Percentiles rank a stretch among this genome's conserved stretches.
phyloP scores from a whole-genome alignment of 2,329 filamentous ascomycete species.

The Massarina eburnea region DNA sequence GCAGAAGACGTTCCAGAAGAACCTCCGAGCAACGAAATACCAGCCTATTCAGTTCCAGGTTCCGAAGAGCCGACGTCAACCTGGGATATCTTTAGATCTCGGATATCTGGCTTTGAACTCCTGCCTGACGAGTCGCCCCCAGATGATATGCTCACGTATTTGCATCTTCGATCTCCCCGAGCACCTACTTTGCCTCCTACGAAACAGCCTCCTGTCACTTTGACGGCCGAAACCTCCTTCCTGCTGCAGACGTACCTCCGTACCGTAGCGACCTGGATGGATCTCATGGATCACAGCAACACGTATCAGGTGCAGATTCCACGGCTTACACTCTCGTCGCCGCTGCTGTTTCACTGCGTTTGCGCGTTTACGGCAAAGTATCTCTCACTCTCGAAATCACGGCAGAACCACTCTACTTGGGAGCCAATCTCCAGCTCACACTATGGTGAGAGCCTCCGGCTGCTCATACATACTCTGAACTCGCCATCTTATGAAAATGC shows the following conservation, averaged over 20 bases:
- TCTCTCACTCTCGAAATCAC: constrained; percentile 28
- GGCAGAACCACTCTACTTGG: constrained; percentile 28
- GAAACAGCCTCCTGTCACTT: constrained; percentile 9
- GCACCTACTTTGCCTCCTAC: constrained; percentile 7
- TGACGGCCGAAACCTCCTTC: constrained; percentile 34
- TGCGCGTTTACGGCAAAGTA: constrained; percentile 41
- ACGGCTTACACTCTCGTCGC: constrained; percentile 28
- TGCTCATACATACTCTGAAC: constrained; percentile 32
- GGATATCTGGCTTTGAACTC: constrained; percentile 24
- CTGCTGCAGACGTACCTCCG: constrained; percentile 35
- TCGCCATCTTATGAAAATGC: constrained; percentile 28
- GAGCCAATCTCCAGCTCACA: constrained; percentile 29
- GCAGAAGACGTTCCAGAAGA: constrained; percentile 6
- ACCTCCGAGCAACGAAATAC: constrained; percentile 4
- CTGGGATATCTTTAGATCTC: constrained; percentile 30
- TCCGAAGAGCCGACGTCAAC: constrained; percentile 10
- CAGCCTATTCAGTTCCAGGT: constrained; percentile 1
- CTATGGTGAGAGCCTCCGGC: constrained; percentile 32
- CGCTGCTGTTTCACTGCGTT: constrained; percentile 36
- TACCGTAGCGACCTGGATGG: constrained; percentile 40
- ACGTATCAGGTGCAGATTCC: constrained; percentile 36
- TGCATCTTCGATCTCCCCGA: constrained; percentile 15
- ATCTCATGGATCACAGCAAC: constrained; percentile 32
- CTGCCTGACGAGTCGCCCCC: constrained; percentile 14
- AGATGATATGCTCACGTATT: constrained; percentile 9